phyloP scores from a whole-genome alignment of 2,329 filamentous ascomycete species.

The Phaeosphaeria sp. region DNA sequence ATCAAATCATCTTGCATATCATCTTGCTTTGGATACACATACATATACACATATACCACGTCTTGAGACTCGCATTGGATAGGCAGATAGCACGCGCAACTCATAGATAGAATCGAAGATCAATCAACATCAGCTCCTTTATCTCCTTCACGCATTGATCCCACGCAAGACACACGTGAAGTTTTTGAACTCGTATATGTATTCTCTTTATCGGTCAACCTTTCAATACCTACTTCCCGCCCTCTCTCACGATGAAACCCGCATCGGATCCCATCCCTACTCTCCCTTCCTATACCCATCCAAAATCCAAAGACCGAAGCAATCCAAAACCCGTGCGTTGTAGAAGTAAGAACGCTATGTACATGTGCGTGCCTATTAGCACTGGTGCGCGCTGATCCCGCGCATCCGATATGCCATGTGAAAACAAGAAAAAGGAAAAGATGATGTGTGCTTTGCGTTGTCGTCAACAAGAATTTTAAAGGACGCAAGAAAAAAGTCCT shows the following conservation, averaged over 20 bases:
- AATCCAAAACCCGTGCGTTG: no score
- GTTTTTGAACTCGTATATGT: background rate
- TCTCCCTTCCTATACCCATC: background rate
- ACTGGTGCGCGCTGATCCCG: background rate
- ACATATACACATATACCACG: background rate
- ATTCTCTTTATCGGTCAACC: no score
- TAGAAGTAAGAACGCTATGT: background rate
- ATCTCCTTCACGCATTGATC: background rate
- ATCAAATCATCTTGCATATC: background rate
- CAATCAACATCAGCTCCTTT: background rate
- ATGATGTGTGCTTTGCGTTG: background rate
- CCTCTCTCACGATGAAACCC: background rate
- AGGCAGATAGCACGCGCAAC: no score
- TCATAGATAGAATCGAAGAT: background rate
- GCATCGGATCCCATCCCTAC: background rate
- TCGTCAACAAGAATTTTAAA: background rate
- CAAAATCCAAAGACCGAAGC: no score
- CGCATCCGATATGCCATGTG: background rate
- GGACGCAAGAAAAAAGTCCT: no score
- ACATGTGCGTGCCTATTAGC: background rate
- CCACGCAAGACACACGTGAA: background rate
- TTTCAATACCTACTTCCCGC: background rate
- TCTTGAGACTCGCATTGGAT: no score
- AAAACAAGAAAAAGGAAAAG: background rate
- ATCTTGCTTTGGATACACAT: slow-evolving; percentile 1